Evolutionary conservation across 352 stramenopile genomes (phyloP), one percentile per base, ranked within the genome.

Genomic region (Pseudoperonospora humuli): DNA sequence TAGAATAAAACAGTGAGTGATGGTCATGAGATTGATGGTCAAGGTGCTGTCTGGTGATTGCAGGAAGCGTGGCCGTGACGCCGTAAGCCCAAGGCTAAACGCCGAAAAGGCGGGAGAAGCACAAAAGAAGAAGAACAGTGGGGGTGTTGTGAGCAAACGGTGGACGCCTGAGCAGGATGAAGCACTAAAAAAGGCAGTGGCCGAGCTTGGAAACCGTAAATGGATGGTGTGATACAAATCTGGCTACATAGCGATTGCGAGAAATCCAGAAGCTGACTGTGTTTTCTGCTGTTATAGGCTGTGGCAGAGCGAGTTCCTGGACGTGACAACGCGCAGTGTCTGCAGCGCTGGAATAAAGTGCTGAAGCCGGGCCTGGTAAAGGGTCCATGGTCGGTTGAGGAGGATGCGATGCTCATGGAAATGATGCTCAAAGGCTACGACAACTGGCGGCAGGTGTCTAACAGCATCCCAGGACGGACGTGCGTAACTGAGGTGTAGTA

Each of bases 281-380:
- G 32, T 20, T 3, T 2, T 9, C 17, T 29, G 9, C 5, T 38
- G 26, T 7, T 48, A 10, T 29, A 80, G 69, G 69, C 70, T 7
- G 75, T 89, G 11, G 77, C 79, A 2, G 64, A 77, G 38, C 64
- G 67, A 9, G 77, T 92, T 7, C 62, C 64, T 3, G 67, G 67
- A 7, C 70, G 79, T 6, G 67, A 87, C 41, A 83, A 89, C 32
- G 74, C 78, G n/a, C 79, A 92, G 57, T 92, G 79, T 50, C 64
- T 90, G 7, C 79, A 92, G 54, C 76, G 77, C 26, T 92, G 79
- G 79, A 86, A 86, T 43, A 92, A 94, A 50, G 79, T 97, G 28
- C 65, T 97, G 15, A 91, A 93, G 52, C 90, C 90, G 1, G 91
- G 88, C 20, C 68, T 97, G 0, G 78, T 93, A 31, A 97, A 97